Base-by-base conservation (phyloP, 305 asterid species). In the Euphrasia arctica region DNA sequence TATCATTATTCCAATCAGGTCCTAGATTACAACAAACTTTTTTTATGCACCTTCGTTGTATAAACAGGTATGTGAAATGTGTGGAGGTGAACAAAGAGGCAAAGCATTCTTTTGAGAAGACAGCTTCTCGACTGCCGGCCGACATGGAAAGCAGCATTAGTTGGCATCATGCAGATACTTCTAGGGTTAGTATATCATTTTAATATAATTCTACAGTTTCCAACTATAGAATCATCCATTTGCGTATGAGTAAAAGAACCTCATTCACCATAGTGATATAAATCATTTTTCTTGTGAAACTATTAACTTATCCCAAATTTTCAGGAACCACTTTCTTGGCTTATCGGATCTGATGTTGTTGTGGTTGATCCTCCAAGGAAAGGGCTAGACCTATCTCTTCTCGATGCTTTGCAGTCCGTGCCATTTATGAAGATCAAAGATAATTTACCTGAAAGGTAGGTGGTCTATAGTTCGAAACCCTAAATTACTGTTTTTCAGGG, bases 311-410 rank as follows among this genome's bases (percentile, higher is more conserved):
- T 70, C 36, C 64, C 42, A 63, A 50, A 45, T 55, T 70, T 39
- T 57, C 77, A 91, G 98, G 95, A 91, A 70, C 95, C 98, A 61
- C 80, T 72, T 67, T 78, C 94, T 75, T 91, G 98, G 98, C 84
- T 88, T 49, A 71, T 83, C 58, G 98, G 98, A 67, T 84, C 96
- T 41, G 96, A 91, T 69, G 94, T 91, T 55, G 82, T 91, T 60
- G 89, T 91, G 77, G 98, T 91, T 78, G 98, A 91, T 77, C 96
- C 98, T 70, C 96, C 98, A 7, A 78, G 98, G 71, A 91, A 91
- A 72, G 98, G 98, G 68, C 82, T 91, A 57, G 91, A 86, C 71
- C 81, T 75, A 27, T 84, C 98, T 73, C 72, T 91, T 75, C 68
- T 88, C 49, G 55, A 48, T 70, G 95, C 89, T 48, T 71, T 91